Percentiles rank a stretch among this genome's conserved stretches.
phyloP scores from a whole-genome alignment of 176 grass and related monocot species.

The Oryza brachyantha region DNA sequence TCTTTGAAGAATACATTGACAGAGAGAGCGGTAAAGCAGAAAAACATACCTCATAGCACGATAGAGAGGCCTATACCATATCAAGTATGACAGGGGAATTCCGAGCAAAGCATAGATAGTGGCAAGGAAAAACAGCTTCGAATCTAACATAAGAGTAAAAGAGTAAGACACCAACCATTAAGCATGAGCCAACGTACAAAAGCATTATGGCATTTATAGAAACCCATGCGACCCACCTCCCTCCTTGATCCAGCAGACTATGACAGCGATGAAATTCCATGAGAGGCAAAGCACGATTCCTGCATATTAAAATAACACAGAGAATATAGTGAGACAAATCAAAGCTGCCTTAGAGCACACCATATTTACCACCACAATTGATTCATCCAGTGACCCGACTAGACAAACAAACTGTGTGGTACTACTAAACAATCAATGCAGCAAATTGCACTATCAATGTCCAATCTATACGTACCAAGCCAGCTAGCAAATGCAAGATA shows the following conservation, averaged over 20 bases:
- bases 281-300: constrained; percentile 82
- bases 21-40: background rate
- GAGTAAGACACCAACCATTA: constrained; percentile 10
- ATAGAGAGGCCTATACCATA: constrained; percentile 93
- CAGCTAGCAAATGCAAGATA: constrained; percentile 46
- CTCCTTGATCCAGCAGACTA: constrained; percentile 94
- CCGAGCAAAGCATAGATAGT: constrained; percentile 87
- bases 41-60: constrained; percentile 76
- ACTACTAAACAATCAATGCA: background rate
- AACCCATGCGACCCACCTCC: constrained; percentile 54
- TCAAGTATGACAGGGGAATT: constrained; percentile 83
- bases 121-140: constrained; percentile 91
- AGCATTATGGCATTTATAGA: background rate
- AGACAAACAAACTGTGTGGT: background rate
- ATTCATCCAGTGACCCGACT: background rate
- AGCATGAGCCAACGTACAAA: background rate
- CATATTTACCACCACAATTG: background rate
- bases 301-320: constrained; percentile 30
- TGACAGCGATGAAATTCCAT: constrained; percentile 91
- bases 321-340: background rate
- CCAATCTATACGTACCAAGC: constrained; percentile 13
- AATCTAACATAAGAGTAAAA: too few relatives aligned
- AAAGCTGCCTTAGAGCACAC: background rate
- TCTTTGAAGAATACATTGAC: background rate
- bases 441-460: background rate